Percentiles rank a stretch among this genome's conserved stretches.
phyloP scores from a whole-genome alignment of 2,329 filamentous ascomycete genomes.

The Plectosphaerella plurivora region DNA sequence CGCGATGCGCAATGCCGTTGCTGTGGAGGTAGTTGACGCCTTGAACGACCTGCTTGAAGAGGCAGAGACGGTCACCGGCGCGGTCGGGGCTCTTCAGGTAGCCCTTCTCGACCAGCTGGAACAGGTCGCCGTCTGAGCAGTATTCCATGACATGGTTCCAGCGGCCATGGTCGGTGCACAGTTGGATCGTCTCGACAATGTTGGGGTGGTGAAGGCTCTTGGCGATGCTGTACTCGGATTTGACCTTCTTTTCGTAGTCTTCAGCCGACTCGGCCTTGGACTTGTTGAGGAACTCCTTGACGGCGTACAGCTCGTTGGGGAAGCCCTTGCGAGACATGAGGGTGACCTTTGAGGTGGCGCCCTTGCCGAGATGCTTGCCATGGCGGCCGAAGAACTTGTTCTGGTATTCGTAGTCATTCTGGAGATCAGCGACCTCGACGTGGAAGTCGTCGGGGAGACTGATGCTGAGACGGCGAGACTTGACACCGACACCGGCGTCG shows the following conservation, averaged over 20 bases:
- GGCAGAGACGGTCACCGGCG: slow-evolving; percentile 67
- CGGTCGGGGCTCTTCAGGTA: slow-evolving; percentile 63
- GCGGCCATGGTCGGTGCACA: slow-evolving; percentile 69
- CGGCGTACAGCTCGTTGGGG: slow-evolving; percentile 66
- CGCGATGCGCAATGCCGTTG: slow-evolving; percentile 83
- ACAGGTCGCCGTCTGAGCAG: slow-evolving; percentile 78
- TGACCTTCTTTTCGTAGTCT: slow-evolving; percentile 85
- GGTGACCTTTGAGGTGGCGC: slow-evolving; percentile 76
- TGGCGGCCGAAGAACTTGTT: slow-evolving; percentile 68
- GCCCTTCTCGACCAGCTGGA: slow-evolving; percentile 66
- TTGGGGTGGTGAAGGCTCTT: slow-evolving; percentile 84
- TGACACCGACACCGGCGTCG: slow-evolving; percentile 68
- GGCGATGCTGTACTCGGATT: slow-evolving; percentile 83
- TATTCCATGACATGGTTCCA: slow-evolving; percentile 96
- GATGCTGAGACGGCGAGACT: slow-evolving; percentile 72
- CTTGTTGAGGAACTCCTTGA: slow-evolving; percentile 81
- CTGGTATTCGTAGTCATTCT: slow-evolving; percentile 65
- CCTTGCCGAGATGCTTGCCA: slow-evolving; percentile 74
- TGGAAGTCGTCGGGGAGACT: slow-evolving; percentile 70
- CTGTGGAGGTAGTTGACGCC: slow-evolving; percentile 78
- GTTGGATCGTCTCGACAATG: slow-evolving; percentile 73
- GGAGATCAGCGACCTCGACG: slow-evolving; percentile 65
- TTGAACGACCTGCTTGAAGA: slow-evolving; percentile 86
- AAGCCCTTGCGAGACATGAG: slow-evolving; percentile 71
- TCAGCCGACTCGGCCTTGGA: slow-evolving; percentile 62